A percentile compares a stretch with the other conserved stretches of the same genome.
These are phyloP conservation scores for Pythium aphanidermatum DNA, from an alignment of 352 stramenopile species.

Conservation along the genomic window DNA sequence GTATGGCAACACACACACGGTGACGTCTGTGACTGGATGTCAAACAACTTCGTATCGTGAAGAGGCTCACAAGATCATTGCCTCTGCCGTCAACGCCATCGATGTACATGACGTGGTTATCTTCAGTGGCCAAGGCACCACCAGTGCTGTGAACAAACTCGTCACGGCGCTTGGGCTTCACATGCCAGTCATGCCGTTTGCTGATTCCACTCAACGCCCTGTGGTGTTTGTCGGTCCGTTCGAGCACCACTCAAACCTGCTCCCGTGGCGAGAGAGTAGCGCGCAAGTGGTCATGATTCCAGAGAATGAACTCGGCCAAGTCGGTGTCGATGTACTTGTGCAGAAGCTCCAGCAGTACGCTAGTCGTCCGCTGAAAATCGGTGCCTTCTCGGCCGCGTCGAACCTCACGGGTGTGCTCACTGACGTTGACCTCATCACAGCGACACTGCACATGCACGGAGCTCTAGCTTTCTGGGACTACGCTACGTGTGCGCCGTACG, in stretches of 20 bases:
- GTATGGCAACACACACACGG: conserved; percentile 94
- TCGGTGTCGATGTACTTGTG: conserved; percentile 60
- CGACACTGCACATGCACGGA: conserved; percentile 87
- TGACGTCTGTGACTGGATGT: conserved; percentile 28
- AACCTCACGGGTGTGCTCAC: conserved; percentile 94
- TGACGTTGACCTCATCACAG: conserved; percentile 87
- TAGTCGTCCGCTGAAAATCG: conserved; percentile 67
- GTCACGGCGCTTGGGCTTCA: conserved; percentile 32
- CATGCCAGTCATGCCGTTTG: neutral
- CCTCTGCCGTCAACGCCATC: conserved; percentile 60
- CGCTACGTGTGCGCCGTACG: conserved; percentile 91
- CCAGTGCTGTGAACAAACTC: conserved; percentile 50
- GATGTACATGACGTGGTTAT: conserved; percentile 85
- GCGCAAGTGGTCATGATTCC: conserved; percentile 79
- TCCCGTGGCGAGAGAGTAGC: conserved; percentile 94
- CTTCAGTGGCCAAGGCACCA: conserved; percentile 75
- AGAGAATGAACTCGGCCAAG: conserved; percentile 32
- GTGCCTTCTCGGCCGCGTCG: conserved; percentile 89
- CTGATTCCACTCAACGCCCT: conserved; percentile 22
- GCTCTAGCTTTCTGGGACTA: conserved; percentile 95
- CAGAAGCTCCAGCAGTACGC: conserved; percentile 42
- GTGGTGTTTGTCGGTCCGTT: conserved; percentile 93
- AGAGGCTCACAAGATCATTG: conserved; percentile 87
- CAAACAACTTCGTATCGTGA: conserved; percentile 84
- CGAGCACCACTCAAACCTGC: conserved; percentile 97